Percentiles rank a stretch among this genome's conserved stretches.
Evolutionary conservation across 1,284 basidiomycete species (phyloP).

Genomic region (Pseudozyma sp.): DNA sequence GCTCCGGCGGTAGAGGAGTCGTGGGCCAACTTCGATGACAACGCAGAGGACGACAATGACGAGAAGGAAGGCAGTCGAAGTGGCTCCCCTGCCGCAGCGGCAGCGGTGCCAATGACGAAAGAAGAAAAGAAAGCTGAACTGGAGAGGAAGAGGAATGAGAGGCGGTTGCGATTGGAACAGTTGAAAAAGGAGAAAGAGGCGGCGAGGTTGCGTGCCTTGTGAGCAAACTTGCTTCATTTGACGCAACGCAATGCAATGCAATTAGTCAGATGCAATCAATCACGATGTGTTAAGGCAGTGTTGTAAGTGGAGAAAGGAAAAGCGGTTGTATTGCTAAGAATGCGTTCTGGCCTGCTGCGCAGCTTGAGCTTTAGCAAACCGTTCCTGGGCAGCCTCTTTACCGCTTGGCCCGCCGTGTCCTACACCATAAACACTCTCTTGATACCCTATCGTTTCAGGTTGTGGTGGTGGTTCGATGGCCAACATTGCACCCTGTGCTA

Average conservation of each 20-base stretch:
- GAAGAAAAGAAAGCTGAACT: conserved; percentile 61
- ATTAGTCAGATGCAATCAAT: background rate
- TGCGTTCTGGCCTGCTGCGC: background rate
- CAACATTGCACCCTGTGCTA: background rate
- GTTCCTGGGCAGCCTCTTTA: conserved; percentile 25
- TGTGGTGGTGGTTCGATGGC: conserved; percentile 2
- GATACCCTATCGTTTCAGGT: background rate
- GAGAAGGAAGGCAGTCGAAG: conserved; percentile 1
- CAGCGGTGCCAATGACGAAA: conserved; percentile 40
- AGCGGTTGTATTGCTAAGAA: background rate
- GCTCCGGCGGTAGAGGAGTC: conserved; percentile 14
- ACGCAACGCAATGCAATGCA: no score
- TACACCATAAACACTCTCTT: conserved; percentile 15
- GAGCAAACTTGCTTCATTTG: background rate
- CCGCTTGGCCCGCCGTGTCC: conserved; percentile 53
- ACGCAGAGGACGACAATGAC: conserved; percentile 18
- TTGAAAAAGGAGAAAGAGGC: conserved; percentile 54
- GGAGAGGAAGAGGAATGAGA: conserved; percentile 56
- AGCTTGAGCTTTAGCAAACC: conserved; percentile 22
- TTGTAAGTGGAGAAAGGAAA: background rate
- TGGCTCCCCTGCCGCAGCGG: conserved; percentile 18
- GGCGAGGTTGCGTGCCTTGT: conserved; percentile 33
- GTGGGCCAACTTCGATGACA: conserved; percentile 44
- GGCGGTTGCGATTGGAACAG: conserved; percentile 44
- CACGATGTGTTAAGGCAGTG: background rate